Conservation (phyloP, 208 protist species). For the Kentomonas sorsogonicus region DNA sequence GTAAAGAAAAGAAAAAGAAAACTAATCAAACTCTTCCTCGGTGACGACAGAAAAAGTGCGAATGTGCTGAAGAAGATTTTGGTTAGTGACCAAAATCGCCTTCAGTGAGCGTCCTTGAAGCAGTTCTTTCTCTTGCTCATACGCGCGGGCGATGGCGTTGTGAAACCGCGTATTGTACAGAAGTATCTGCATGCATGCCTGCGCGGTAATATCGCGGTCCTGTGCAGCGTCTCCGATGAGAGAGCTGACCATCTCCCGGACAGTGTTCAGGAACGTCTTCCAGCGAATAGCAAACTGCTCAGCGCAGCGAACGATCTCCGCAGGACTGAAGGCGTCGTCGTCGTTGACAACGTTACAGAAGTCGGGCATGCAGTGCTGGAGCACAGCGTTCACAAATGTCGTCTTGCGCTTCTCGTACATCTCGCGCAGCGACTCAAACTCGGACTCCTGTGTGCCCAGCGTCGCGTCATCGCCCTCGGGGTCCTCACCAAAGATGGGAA, state of each 20-base stretch:
- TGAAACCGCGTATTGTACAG: slow-evolving; percentile 76
- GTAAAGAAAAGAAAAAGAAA: not conserved
- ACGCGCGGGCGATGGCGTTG: slow-evolving; percentile 24
- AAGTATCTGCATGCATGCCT: slow-evolving; percentile 76
- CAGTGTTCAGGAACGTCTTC: slow-evolving; percentile 37
- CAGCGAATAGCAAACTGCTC: slow-evolving; percentile 58
- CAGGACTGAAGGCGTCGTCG: slow-evolving; percentile 20
- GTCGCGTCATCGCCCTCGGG: slow-evolving; percentile 10
- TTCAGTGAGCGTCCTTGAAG: slow-evolving; percentile 35
- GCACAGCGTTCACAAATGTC: slow-evolving; percentile 32
- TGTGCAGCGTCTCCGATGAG: slow-evolving; percentile 37
- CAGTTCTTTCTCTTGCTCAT: slow-evolving; percentile 17
- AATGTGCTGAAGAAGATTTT: slow-evolving; percentile 77
- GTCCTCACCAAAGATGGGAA: slow-evolving; percentile 9
- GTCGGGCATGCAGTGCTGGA: slow-evolving; percentile 35
- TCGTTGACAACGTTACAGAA: slow-evolving; percentile 32
- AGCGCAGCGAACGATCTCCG: slow-evolving; percentile 33
- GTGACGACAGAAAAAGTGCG: slow-evolving; percentile 48
- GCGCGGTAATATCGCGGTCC: slow-evolving; percentile 54
- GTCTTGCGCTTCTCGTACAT: slow-evolving; percentile 29
- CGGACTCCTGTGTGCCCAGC: slow-evolving; percentile 19
- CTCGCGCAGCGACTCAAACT: slow-evolving; percentile 30
- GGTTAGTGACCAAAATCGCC: slow-evolving; percentile 64
- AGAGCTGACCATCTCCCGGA: slow-evolving; percentile 24
- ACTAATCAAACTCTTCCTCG: not conserved